Evolutionary conservation across 345 rosid species (phyloP), one percentile per base, ranked within the genome.

Genomic region (Hibiscus syriacus): DNA sequence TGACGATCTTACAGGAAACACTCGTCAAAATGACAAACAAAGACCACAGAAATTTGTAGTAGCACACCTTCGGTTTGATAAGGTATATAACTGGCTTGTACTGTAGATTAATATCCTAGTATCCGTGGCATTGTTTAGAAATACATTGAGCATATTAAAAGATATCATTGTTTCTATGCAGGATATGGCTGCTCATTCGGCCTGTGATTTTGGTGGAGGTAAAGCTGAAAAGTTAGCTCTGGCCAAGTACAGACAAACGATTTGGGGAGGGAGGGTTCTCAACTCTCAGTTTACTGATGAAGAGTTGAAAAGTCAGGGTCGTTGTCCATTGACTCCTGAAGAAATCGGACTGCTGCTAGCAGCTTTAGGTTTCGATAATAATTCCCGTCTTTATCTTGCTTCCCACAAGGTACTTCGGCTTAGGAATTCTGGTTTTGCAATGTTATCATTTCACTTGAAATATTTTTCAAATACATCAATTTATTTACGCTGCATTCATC

Each of bases 281-380:
- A n/a, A n/a, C n/a, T n/a, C n/a, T n/a, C n/a, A n/a, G 55, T 50
- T 50, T 50, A 50, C 26, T 9, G 55, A 50, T 20, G 55, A 50
- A 19, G 26, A 19, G 55, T 20, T 91, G n/a, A n/a, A n/a, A n/a
- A n/a, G n/a, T n/a, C n/a, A n/a, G n/a, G n/a, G n/a, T n/a, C n/a
- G n/a, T n/a, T n/a, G n/a, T n/a, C n/a, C n/a, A n/a, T n/a, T n/a
- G 83, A 94, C 99, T 66, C 99, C 99, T 0, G 99, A 94, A 82
- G 98, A 94, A 84, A 84, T 92, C 79, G 99, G 99, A 61, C 81
- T 95, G 76, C 78, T 95, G 61, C 76, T 95, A 23, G 90, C 98
- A 53, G 98, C 97, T 58, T 68, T 92, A 75, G 97, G 99, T 66
- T 92, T 95, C 6, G 86, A 87, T 82, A 90, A 83, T n/a, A n/a